These are phyloP conservation scores for Curvularia hawaiiensis DNA, from an alignment of 2,329 filamentous ascomycete genomes.

Conservation along the genomic window DNA sequence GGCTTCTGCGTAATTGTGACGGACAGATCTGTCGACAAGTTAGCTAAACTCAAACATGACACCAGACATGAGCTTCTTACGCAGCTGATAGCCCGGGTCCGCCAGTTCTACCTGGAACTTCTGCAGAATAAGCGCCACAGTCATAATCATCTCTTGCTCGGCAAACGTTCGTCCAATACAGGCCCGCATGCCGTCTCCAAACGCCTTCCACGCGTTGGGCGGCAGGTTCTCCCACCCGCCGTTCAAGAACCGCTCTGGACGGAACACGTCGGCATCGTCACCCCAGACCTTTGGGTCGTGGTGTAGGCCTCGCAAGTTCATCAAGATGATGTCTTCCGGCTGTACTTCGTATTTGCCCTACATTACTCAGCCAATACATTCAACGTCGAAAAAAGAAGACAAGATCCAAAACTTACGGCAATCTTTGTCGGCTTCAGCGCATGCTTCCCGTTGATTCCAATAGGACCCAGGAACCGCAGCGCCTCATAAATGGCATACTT, in stretches of 20 bases:
- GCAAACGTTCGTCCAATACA: constrained; percentile 78
- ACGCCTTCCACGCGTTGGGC: constrained; percentile 55
- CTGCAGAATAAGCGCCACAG: constrained; percentile 60
- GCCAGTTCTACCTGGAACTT: constrained; percentile 71
- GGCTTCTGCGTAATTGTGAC: constrained; percentile 14
- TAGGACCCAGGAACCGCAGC: constrained; percentile 10
- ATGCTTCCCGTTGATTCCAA: constrained; percentile 8
- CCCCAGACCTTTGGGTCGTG: constrained; percentile 14
- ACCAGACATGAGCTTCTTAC: background rate
- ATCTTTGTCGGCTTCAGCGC: constrained; percentile 9
- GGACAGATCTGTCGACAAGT: constrained; percentile 1
- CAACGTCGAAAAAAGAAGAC: no score
- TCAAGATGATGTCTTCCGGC: constrained; percentile 7
- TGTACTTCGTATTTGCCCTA: constrained; percentile 12
- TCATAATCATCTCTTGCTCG: constrained; percentile 65
- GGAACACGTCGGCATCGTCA: constrained; percentile 13
- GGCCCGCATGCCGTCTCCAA: constrained; percentile 71
- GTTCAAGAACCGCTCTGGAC: constrained; percentile 11
- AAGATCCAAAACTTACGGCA: constrained; percentile 3
- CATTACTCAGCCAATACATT: background rate
- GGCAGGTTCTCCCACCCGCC: constrained; percentile 15
- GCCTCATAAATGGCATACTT: constrained; percentile 14
- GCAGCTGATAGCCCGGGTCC: constrained; percentile 64
- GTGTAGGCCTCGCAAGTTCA: constrained; percentile 11
- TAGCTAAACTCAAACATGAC: background rate